These are phyloP conservation scores for Malassezia furfur DNA, from an alignment of 1,284 basidiomycete species.

Conservation along the genomic window DNA sequence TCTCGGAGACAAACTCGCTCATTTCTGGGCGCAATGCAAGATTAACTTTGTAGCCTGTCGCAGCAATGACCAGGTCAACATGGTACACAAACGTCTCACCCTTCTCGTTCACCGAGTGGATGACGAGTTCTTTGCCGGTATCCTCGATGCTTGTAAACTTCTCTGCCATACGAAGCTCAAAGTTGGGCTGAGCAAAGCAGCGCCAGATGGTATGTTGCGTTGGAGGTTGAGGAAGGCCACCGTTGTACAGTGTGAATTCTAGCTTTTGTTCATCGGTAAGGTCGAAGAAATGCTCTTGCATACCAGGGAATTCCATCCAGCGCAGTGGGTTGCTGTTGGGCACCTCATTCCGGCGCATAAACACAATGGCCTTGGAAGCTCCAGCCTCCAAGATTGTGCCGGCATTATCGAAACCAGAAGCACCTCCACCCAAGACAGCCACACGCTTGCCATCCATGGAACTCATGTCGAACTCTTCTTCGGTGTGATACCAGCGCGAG, in stretches of 20 bases:
- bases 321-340: conserved; percentile 9
- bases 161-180: conserved; percentile 9
- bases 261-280: conserved; percentile 8
- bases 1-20: conserved; percentile 4
- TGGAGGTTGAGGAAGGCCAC: conserved; percentile 8
- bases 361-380: conserved; percentile 1
- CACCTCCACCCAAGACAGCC: conserved; percentile 9
- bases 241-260: conserved; percentile 10
- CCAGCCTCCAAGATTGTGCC: conserved; percentile 6
- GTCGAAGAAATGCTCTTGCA: conserved; percentile 14
- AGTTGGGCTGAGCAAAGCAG: conserved; percentile 2
- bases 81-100: neutral
- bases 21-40: conserved; percentile 4
- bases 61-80: conserved; percentile 5
- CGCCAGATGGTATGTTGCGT: conserved; percentile 14
- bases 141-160: neutral
- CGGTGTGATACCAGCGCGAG: conserved; percentile 5
- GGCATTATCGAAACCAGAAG: conserved; percentile 14
- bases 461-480: conserved; percentile 9
- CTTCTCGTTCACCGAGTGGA: conserved; percentile 1
- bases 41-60: conserved; percentile 10
- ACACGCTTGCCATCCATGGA: neutral
- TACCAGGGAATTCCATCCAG: conserved; percentile 13
- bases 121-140: neutral
- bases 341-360: conserved; percentile 6